Percentiles rank a stretch among this genome's conserved stretches.
Conservation (phyloP, 352 stramenopile species). For the Pythium aphanidermatum region DNA sequence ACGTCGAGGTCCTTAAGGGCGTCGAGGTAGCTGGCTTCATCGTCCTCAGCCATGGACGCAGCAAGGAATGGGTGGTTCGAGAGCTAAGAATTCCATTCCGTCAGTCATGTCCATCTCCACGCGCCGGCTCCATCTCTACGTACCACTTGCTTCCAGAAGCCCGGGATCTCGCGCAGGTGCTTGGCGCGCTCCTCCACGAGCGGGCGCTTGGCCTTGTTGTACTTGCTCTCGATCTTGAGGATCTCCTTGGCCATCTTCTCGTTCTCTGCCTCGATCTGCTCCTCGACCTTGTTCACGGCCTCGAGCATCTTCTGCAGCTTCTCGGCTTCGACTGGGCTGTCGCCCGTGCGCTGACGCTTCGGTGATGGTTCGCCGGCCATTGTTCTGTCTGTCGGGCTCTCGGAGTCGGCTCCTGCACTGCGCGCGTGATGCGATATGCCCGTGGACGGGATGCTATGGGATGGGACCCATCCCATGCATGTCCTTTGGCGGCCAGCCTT, state of each 20-base stretch:
- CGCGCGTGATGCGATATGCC: neutral
- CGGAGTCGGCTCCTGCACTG: neutral
- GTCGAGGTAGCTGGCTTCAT: conserved; percentile 50
- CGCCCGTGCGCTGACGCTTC: conserved; percentile 71
- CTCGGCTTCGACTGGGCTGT: conserved; percentile 27
- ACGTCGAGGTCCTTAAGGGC: conserved; percentile 51
- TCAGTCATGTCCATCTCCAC: neutral
- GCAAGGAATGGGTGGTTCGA: conserved; percentile 62
- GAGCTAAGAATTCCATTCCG: conserved; percentile 28
- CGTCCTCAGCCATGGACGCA: conserved; percentile 36
- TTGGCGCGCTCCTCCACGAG: conserved; percentile 62
- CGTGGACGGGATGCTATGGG: conserved; percentile 1
- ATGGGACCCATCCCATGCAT: conserved; percentile 10
- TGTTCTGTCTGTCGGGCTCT: conserved; percentile 4
- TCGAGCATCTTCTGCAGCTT: conserved; percentile 56
- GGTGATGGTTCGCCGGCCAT: conserved; percentile 56
- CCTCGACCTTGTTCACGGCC: conserved; percentile 38
- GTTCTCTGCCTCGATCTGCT: conserved; percentile 61
- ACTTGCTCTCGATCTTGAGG: conserved; percentile 69
- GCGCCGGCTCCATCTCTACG: conserved; percentile 2
- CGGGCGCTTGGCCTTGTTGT: conserved; percentile 61
- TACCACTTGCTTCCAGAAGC: conserved; percentile 77
- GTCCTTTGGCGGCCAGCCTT: conserved; percentile 17
- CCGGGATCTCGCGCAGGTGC: conserved; percentile 52
- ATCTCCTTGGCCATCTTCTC: conserved; percentile 59